Base-by-base conservation (phyloP, 2,329 filamentous ascomycete genomes). In the Scorias spongiosa region DNA sequence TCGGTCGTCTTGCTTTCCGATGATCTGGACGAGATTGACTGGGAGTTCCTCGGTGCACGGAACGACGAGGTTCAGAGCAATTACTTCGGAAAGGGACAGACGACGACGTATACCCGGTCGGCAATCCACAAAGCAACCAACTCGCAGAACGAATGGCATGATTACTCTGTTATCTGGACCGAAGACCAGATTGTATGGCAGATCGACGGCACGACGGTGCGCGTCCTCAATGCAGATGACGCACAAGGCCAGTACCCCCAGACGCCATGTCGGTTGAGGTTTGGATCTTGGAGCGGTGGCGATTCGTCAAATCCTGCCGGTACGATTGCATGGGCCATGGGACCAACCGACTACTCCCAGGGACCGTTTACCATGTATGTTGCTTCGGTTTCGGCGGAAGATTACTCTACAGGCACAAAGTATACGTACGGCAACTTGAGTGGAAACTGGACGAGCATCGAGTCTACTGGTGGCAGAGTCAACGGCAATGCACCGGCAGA, bases 51-150 rank as follows among this genome's bases (percentile, higher is more conserved):
- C 18, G 91, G 91, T 46, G 78, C 80, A 44, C 75, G 84, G 58
- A 66, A 74, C 50, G 68, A 70, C 45, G 72, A 93, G 63, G 84
- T 94, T n/a, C 91, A 98, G 65, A 83, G 80, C 54, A 98, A 98
- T 66, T 98, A 93, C 67, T 98, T 98, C 55, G 86, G 87, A 62
- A 94, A 96, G 65, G 91, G 89, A 43, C 74, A 84, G 53, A 88
- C 85, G 0, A 80, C 75, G 28, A 75, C 75, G n/a, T 93, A 89
- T 69, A 86, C 93, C 66, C 82, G 91, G 44, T 88, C 85, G 49
- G 80, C 83, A 46, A 88, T 85, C 61, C 84, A 93, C 62, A 66
- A 76, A 4, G 68, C 79, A 57, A 51, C 69, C 49, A 66, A 74
- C 54, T 91, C 82, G 49, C 87, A 94, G 61, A 70, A 70, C 41